Evolutionary conservation across 2,329 filamentous ascomycete genomes (phyloP), one percentile per base, ranked within the genome.

Genomic region (Beauveria brongniartii): DNA sequence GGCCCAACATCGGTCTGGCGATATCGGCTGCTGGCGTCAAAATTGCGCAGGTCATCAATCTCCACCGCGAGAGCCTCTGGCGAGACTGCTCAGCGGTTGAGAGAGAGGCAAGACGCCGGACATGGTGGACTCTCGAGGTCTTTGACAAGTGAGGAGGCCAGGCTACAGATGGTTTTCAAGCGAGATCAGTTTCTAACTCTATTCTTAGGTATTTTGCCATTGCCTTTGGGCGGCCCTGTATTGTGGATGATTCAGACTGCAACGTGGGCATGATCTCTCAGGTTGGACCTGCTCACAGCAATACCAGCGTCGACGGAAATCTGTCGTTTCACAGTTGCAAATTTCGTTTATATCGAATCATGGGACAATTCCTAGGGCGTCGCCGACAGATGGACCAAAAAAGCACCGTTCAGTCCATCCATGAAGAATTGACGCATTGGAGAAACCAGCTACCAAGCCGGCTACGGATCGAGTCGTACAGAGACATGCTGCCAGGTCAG

Each of bases 61-160:
- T 62, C 1, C 61, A 62, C 26, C 61, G 61, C 22, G 61, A 62
- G 30, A 59, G 30, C 12, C 41, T 47, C 8, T 62, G 61, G 61
- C 24, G 26, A 24, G 55, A 55, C 18, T 44, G 37, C 12, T 59
- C 61, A 5, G 55, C 40, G 7, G 24, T n/a, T 9, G 55, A 54
- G 16, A 47, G n/a, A 16, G 61, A 62, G 55, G 37, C 55, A n/a
- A 30, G 50, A 30, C 26, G 61, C 10, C 55, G 61, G 1, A 62
- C 61, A 7, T 62, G 61, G 61, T 62, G 61, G 61, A 37, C 61
- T 22, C 44, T 62, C 10, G 61, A 59, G 16, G 61, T 62, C 3
- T 62, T 59, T 34, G 61, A 62, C 37, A 62, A 62, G 61, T 62
- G 44, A 46, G 61, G 2, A 24, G 20, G 12, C 28, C 24, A 10